Evolutionary conservation across 257 asterid genomes (phyloP).

Genomic region (Nicotiana otophora): DNA sequence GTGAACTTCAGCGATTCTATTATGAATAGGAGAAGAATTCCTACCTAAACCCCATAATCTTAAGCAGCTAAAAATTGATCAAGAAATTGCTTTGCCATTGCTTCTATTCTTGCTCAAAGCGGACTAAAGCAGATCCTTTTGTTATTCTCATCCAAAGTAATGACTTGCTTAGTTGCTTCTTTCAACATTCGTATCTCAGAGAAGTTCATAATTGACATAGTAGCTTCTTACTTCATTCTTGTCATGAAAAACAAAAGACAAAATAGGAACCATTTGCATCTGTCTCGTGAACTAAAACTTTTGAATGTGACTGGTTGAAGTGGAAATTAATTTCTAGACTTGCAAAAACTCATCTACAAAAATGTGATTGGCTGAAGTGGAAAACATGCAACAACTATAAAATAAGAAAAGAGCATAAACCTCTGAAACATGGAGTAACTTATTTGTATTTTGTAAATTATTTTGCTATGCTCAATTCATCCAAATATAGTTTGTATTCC

Average conservation of each 20-base stretch:
- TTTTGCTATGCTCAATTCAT: background rate
- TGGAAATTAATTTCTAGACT: slow-evolving; percentile 4
- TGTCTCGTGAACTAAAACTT: background rate
- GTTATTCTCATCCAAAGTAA: background rate
- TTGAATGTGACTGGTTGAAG: too few relatives aligned
- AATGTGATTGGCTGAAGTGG: background rate
- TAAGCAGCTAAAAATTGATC: background rate
- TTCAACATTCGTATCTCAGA: background rate
- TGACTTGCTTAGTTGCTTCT: background rate
- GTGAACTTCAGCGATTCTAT: background rate
- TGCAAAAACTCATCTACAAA: background rate
- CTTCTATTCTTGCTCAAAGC: background rate
- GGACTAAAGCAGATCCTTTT: background rate
- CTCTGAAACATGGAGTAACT: background rate
- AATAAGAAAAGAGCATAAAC: background rate
- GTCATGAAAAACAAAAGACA: background rate
- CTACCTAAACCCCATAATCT: background rate
- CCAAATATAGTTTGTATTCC: background rate
- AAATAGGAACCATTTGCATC: background rate
- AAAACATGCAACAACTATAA: background rate
- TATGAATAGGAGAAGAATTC: background rate
- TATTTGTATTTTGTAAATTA: background rate
- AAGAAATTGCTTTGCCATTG: background rate
- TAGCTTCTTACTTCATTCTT: background rate
- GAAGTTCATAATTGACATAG: background rate